Conservation (phyloP, 2,329 filamentous ascomycete species). For the Laburnicola sp. region DNA sequence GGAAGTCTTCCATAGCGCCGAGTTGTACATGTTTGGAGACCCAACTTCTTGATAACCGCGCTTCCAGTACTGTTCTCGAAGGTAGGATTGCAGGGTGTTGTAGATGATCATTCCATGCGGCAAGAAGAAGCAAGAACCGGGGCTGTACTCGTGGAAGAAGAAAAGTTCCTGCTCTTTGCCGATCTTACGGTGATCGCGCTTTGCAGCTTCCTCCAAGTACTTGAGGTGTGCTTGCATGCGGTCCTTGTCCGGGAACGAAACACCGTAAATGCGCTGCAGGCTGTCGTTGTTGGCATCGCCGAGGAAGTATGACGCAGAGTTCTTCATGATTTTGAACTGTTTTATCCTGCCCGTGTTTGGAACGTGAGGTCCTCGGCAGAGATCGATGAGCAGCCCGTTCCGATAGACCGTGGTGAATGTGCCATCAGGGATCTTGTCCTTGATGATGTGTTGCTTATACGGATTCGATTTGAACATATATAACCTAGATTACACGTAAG, state of each 20-base stretch:
- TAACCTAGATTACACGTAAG: constrained; percentile 47
- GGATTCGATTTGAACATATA: constrained; percentile 99
- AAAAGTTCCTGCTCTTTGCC: constrained; percentile 96
- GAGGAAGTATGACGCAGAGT: constrained; percentile 85
- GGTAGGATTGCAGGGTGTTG: constrained; percentile 80
- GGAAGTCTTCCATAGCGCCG: constrained; percentile 88
- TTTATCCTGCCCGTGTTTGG: constrained; percentile 92
- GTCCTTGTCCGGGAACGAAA: constrained; percentile 97
- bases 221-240: constrained; percentile 89
- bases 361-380: constrained; percentile 93
- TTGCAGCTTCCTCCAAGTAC: constrained; percentile 96
- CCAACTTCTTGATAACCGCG: constrained; percentile 94
- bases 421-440: constrained; percentile 85
- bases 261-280: constrained; percentile 92
- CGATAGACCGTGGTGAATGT: constrained; percentile 93
- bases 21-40: constrained; percentile 95
- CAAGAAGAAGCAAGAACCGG: constrained; percentile 88
- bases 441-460: constrained; percentile 98
- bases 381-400: constrained; percentile 89
- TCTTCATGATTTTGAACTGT: constrained; percentile 91
- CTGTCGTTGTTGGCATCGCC: constrained; percentile 93
- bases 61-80: constrained; percentile 87
- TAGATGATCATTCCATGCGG: constrained; percentile 93
- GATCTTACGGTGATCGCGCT: constrained; percentile 92
- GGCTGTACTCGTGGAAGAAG: constrained; percentile 94